Conservation (phyloP, 176 grass and related monocot genomes). For the Microstegium vimineum region DNA sequence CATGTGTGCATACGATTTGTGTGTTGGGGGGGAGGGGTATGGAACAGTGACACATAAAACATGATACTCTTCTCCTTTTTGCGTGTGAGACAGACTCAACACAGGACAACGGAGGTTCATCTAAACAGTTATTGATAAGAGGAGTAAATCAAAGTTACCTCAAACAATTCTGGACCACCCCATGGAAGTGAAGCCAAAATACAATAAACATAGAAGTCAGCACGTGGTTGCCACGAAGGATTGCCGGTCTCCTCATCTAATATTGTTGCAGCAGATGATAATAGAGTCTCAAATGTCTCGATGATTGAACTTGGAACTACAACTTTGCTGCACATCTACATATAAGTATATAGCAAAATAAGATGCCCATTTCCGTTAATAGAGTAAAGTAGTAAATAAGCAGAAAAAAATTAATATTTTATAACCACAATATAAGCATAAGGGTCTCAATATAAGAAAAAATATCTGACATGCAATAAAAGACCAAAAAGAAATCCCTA, state of each 20-base stretch:
- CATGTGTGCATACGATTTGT: neutral
- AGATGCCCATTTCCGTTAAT: neutral
- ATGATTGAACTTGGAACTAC: constrained; percentile 72
- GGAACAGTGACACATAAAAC: neutral
- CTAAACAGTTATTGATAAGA: neutral
- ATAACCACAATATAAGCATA: neutral
- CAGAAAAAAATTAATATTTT: constrained; percentile 14
- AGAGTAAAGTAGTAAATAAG: constrained; percentile 10
- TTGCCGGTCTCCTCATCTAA: constrained; percentile 90
- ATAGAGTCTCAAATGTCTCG: constrained; percentile 74
- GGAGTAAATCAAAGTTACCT: constrained; percentile 49
- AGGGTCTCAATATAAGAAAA: constrained; percentile 1
- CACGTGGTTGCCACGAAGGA: constrained; percentile 79
- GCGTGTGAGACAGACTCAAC: neutral
- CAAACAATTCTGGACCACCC: constrained; percentile 86
- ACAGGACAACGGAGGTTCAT: neutral
- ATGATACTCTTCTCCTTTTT: neutral
- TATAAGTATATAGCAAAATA: neutral
- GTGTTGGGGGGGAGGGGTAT: neutral
- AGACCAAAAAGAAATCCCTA: neutral
- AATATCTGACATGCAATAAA: constrained; percentile 11
- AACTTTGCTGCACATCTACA: constrained; percentile 99
- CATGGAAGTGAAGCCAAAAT: constrained; percentile 96
- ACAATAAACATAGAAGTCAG: constrained; percentile 97
- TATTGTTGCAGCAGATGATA: constrained; percentile 85